Evolutionary conservation across 495 filamentous ascomycete species (phyloP), one percentile per base, ranked within the genome.

Genomic region (Peziza echinospora): DNA sequence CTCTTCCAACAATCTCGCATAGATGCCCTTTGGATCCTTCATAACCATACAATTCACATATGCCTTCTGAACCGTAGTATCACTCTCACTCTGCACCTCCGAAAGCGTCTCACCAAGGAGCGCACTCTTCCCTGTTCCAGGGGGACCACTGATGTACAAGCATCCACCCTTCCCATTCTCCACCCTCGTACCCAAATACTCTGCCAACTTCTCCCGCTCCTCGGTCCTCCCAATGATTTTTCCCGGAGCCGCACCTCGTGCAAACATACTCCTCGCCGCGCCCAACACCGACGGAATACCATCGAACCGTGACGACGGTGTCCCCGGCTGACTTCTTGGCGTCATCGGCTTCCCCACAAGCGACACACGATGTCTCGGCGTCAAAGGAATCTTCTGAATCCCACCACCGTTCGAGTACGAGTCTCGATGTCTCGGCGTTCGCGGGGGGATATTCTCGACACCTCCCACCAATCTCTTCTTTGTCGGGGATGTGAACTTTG

Each of bases 31-130:
- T 5, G 84, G 76, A 46, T 71, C 75, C 53, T 89, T 87, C 61
- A 93, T 78, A 61, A 84, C 89, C 74, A 93, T 92, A 62, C 89
- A 99, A 54, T 99, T 99, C 65, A 99, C 65, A 58, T 86, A 84
- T 2, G 76, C 73, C 37, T 73, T 74, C 55, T 73, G 77, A 43
- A 84, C 63, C 9, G 61, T 59, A 4, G 60, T 56, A 1, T 53
- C 62, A 30, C 60, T 58, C 28, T 71, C 64, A 16, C 67, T 61
- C 3, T 49, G 63, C 21, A 77, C 51, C 25, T 75, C 67, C 34
- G 70, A 64, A 44, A 77, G 80, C 24, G 93, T 71, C 53, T 92
- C 80, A 46, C 76, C 72, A 44, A 94, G 73, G 63, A 94, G 73
- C 3, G 89, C 91, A 61, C 85, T 93, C 63, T 99, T 99, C 5